Evolutionary conservation across 345 rosid genomes (phyloP).

Genomic region (Aquilaria sinensis): DNA sequence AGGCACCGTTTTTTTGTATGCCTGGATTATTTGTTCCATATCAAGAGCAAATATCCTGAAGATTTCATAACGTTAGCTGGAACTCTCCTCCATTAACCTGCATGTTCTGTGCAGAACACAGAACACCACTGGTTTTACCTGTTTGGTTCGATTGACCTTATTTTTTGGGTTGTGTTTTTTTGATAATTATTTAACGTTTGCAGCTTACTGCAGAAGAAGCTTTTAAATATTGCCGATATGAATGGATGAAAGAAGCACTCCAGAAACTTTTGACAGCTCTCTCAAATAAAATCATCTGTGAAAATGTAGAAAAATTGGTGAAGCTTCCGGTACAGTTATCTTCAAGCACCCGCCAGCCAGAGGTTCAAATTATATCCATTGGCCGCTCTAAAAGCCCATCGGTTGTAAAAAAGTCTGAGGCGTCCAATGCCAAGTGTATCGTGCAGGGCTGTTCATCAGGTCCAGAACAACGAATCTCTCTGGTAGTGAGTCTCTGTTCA

Average conservation of each 20-base stretch:
- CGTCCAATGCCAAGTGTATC: constrained; percentile 16
- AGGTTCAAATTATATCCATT: constrained; percentile 14
- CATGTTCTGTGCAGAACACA: too few relatives aligned
- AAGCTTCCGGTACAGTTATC: background rate
- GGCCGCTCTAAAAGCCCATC: constrained; percentile 17
- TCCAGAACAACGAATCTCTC: too few relatives aligned
- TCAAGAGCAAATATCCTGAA: too few relatives aligned
- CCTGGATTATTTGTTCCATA: too few relatives aligned
- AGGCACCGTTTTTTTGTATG: too few relatives aligned
- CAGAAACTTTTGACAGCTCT: constrained; percentile 11
- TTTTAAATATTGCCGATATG: constrained; percentile 34
- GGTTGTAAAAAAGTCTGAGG: constrained; percentile 12
- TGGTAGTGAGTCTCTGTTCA: too few relatives aligned
- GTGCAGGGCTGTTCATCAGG: constrained; percentile 14
- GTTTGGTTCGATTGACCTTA: too few relatives aligned
- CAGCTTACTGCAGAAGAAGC: constrained; percentile 36
- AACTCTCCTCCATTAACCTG: too few relatives aligned
- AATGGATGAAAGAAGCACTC: constrained; percentile 54
- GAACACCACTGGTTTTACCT: too few relatives aligned
- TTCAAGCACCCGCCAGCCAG: background rate
- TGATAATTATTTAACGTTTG: background rate
- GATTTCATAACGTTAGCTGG: too few relatives aligned
- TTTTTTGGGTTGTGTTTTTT: too few relatives aligned
- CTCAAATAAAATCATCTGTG: background rate
- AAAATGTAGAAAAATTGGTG: background rate